Evolutionary conservation across 805 yeast genomes (phyloP).

Genomic region (Metschnikowia reukaufii): DNA sequence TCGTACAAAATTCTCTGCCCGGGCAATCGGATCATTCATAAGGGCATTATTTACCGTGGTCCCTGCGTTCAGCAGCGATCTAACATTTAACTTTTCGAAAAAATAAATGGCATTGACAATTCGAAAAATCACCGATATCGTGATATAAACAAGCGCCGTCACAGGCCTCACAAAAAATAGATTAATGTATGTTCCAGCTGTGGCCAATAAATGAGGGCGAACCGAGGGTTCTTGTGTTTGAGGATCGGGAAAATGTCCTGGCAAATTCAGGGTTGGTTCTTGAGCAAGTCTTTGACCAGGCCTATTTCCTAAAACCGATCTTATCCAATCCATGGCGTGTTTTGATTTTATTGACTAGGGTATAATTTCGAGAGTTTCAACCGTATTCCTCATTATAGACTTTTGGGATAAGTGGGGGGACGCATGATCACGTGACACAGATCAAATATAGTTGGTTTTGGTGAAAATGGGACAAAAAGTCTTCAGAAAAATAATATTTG

Average conservation of each 20-base stretch:
- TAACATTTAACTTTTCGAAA: slow-evolving; percentile 8
- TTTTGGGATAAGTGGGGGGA: slow-evolving; percentile 1
- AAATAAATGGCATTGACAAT: slow-evolving; percentile 9
- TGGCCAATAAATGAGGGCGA: slow-evolving; percentile 1
- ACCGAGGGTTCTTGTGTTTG: neutral
- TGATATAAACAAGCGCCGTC: neutral
- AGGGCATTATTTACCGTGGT: slow-evolving; percentile 18
- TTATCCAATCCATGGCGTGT: slow-evolving; percentile 6
- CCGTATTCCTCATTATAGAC: no score
- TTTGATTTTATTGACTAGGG: neutral
- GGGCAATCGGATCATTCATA: slow-evolving; percentile 50
- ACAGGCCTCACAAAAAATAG: slow-evolving; percentile 6
- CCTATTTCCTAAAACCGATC: neutral
- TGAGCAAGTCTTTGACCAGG: neutral
- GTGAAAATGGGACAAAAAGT: no score
- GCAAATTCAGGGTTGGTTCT: slow-evolving; percentile 6
- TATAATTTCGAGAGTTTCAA: no score
- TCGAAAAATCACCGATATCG: neutral
- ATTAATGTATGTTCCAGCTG: slow-evolving; percentile 1
- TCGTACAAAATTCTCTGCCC: slow-evolving; percentile 51
- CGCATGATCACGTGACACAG: neutral
- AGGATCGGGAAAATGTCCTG: slow-evolving; percentile 12
- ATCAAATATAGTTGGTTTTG: no score
- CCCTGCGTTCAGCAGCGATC: slow-evolving; percentile 7
- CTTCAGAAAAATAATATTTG: no score